These are phyloP conservation scores for Amanita thiersii DNA, from an alignment of 768 basidiomycete genomes.

Conservation along the genomic window DNA sequence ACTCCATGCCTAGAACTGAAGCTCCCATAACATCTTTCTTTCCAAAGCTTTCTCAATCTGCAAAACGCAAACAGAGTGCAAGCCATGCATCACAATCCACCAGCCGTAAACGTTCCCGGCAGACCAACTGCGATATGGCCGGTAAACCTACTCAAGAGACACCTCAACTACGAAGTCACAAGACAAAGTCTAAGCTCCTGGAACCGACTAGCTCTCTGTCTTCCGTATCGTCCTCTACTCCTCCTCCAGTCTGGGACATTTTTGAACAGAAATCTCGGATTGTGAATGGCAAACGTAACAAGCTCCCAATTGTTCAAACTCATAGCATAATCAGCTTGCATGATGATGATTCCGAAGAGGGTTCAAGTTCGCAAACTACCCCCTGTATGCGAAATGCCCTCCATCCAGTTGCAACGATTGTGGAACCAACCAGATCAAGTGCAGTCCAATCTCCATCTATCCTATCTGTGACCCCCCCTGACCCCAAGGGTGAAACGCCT, in stretches of 20 bases:
- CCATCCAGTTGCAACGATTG: no score
- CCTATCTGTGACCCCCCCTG: no score
- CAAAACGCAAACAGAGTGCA: not conserved
- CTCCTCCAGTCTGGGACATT: slow-evolving; percentile 5
- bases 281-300: not conserved
- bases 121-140: no score
- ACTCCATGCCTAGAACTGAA: slow-evolving; percentile 6
- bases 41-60: no score
- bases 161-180: no score
- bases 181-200: not conserved
- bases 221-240: slow-evolving; percentile 1
- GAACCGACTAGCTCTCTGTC: slow-evolving; percentile 1
- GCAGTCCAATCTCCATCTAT: no score
- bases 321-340: slow-evolving; percentile 6
- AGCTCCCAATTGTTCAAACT: not conserved
- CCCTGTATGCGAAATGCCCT: no score
- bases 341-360: no score
- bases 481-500: no score
- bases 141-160: no score
- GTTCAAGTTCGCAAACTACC: no score
- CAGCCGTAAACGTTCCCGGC: not conserved
- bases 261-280: not conserved
- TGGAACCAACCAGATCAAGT: no score
- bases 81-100: not conserved
- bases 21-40: slow-evolving; percentile 11